These are phyloP conservation scores for Porcisia deanei DNA, from an alignment of 208 protist genomes.

Conservation along the genomic window DNA sequence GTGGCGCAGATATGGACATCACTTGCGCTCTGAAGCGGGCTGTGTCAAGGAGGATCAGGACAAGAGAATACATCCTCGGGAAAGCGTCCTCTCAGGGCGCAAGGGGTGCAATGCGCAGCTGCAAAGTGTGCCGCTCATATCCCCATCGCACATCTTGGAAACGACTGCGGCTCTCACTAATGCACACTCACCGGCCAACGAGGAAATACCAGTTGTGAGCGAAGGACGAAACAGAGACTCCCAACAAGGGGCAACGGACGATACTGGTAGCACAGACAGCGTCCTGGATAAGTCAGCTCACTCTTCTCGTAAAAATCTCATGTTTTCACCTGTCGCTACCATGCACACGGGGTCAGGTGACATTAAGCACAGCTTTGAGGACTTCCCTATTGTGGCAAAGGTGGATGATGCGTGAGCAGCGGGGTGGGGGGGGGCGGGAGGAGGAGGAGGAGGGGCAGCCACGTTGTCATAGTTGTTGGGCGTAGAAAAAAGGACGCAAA, in stretches of 20 bases:
- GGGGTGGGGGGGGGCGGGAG: too few relatives aligned
- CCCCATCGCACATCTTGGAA: background rate
- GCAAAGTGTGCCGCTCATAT: background rate
- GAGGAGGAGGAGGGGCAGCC: background rate
- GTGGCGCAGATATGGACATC: background rate
- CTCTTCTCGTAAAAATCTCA: background rate
- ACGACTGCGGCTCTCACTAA: background rate
- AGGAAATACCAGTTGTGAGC: background rate
- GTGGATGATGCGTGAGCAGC: background rate
- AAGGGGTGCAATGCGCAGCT: background rate
- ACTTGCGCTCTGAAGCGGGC: background rate
- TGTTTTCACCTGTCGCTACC: constrained; percentile 18
- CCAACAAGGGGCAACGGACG: constrained; percentile 12
- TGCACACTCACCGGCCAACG: background rate
- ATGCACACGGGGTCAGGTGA: constrained; percentile 8
- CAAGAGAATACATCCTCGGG: background rate
- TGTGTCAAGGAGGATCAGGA: background rate
- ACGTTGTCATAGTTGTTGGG: background rate
- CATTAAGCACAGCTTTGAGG: constrained; percentile 12
- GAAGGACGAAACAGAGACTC: constrained; percentile 1
- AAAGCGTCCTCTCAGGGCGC: background rate
- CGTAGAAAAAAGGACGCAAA: background rate
- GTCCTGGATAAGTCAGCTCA: constrained; percentile 6
- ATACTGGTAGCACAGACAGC: constrained; percentile 21
- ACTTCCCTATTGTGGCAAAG: constrained; percentile 9